Conservation (phyloP, 169 alveolate genomes). For the Condylostoma magnum region DNA sequence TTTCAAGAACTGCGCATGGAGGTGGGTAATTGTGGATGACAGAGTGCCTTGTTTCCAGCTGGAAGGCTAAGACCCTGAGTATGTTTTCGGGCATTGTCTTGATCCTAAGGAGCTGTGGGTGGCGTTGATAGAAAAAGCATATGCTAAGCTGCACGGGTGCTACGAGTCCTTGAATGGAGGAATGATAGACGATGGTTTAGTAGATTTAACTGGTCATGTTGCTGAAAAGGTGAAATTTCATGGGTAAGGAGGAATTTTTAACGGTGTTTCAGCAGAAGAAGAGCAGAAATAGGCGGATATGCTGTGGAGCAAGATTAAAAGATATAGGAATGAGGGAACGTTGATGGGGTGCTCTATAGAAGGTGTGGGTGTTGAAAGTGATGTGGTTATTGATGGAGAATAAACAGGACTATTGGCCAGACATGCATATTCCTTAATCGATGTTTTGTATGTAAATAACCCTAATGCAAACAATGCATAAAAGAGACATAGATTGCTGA, state of each 20-base stretch:
- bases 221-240: conserved; percentile 37
- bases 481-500: conserved; percentile 60
- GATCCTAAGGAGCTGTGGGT: conserved; percentile 80
- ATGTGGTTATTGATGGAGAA: conserved; percentile 62
- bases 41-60: conserved; percentile 57
- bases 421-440: conserved; percentile 68
- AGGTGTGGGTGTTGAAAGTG: conserved; percentile 30
- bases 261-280: conserved; percentile 17
- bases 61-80: conserved; percentile 41
- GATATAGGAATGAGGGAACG: conserved; percentile 75
- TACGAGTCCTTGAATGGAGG: conserved; percentile 79
- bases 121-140: conserved; percentile 84
- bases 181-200: conserved; percentile 76
- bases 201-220: conserved; percentile 69
- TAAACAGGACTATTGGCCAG: conserved; percentile 56
- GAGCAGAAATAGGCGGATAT: conserved; percentile 7
- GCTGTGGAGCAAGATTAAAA: conserved; percentile 30
- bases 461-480: conserved; percentile 23
- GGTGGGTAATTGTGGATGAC: conserved; percentile 80
- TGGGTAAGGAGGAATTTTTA: background rate
- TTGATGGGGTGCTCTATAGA: conserved; percentile 55
- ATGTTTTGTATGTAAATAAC: conserved; percentile 38
- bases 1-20: conserved; percentile 78
- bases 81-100: conserved; percentile 71
- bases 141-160: conserved; percentile 84